Percentiles rank a stretch among this genome's conserved stretches.
Evolutionary conservation across 2,329 filamentous ascomycete genomes (phyloP).

Genomic region (Clathrospora elynae): DNA sequence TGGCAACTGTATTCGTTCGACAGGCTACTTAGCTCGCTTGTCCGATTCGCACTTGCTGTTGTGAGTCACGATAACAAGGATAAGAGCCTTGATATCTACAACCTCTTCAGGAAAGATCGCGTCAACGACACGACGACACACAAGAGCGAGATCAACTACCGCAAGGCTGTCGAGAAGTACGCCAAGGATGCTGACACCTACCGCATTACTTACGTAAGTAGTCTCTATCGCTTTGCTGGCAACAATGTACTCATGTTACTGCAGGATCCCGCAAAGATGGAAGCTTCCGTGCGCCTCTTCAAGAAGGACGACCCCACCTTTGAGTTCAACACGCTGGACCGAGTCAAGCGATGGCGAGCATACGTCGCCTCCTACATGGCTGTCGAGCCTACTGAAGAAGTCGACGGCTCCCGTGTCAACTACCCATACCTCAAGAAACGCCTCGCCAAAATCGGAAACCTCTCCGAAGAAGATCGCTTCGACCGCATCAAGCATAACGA

Average conservation of each 20-base stretch:
- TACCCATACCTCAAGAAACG: conserved; percentile 52
- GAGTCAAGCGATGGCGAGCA: conserved; percentile 79
- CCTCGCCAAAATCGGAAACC: conserved; percentile 43
- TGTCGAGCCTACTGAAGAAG: conserved; percentile 73
- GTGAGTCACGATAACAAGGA: conserved; percentile 88
- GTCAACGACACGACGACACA: conserved; percentile 85
- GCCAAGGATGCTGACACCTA: conserved; percentile 93
- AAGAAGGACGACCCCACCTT: conserved; percentile 81
- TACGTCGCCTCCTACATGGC: conserved; percentile 93
- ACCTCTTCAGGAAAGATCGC: conserved; percentile 82
- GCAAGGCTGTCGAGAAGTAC: conserved; percentile 90
- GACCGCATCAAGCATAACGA: conserved; percentile 46
- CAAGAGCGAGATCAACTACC: conserved; percentile 84
- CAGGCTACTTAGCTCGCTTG: conserved; percentile 80
- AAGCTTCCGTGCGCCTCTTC: conserved; percentile 79
- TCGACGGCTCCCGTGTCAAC: conserved; percentile 42
- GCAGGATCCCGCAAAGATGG: conserved; percentile 65
- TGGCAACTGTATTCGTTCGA: conserved; percentile 95
- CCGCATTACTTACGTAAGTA: conserved; percentile 84
- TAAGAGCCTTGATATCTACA: conserved; percentile 87
- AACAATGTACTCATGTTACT: conserved; percentile 32
- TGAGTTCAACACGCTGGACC: conserved; percentile 71
- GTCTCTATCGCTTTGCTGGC: neutral
- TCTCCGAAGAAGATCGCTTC: conserved; percentile 38
- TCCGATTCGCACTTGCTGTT: conserved; percentile 80